phyloP scores from a whole-genome alignment of 768 basidiomycete genomes.

The Hysterangium stoloniferum region DNA sequence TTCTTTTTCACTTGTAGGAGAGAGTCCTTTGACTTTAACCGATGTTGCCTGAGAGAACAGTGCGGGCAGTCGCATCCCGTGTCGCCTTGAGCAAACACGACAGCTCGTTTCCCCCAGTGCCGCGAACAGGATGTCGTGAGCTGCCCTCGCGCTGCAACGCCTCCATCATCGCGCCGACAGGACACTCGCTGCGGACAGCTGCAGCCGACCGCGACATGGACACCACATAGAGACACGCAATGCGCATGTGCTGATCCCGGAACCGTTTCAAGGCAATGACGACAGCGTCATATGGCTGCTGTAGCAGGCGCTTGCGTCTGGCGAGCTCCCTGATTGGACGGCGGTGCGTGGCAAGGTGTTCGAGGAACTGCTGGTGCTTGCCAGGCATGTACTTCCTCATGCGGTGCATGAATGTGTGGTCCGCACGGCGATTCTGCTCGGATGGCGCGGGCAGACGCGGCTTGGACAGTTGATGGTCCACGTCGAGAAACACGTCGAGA shows the following conservation, averaged over 20 bases:
- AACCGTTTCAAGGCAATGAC: constrained; percentile 74
- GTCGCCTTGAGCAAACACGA: constrained; percentile 80
- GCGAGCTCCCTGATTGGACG: constrained; percentile 60
- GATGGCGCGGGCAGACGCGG: constrained; percentile 64
- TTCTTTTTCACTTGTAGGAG: no score
- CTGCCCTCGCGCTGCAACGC: constrained; percentile 34
- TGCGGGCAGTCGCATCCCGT: constrained; percentile 75
- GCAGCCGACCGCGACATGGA: constrained; percentile 66
- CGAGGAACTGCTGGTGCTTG: constrained; percentile 78
- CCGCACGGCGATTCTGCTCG: constrained; percentile 54
- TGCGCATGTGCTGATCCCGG: constrained; percentile 81
- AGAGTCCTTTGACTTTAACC: background rate
- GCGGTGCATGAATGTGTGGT: constrained; percentile 78
- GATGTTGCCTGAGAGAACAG: constrained; percentile 38
- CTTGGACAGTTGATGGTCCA: constrained; percentile 77
- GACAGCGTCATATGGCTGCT: constrained; percentile 72
- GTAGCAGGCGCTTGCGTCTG: constrained; percentile 45
- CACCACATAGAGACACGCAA: constrained; percentile 84
- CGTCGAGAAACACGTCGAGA: constrained; percentile 77
- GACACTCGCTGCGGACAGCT: constrained; percentile 38
- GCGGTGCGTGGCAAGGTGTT: constrained; percentile 50
- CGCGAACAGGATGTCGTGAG: constrained; percentile 47
- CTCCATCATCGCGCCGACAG: constrained; percentile 47
- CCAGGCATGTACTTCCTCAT: constrained; percentile 97
- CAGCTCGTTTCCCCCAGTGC: constrained; percentile 87